Base-by-base conservation (phyloP, 306 rosid genomes). In the Betula pendula region DNA sequence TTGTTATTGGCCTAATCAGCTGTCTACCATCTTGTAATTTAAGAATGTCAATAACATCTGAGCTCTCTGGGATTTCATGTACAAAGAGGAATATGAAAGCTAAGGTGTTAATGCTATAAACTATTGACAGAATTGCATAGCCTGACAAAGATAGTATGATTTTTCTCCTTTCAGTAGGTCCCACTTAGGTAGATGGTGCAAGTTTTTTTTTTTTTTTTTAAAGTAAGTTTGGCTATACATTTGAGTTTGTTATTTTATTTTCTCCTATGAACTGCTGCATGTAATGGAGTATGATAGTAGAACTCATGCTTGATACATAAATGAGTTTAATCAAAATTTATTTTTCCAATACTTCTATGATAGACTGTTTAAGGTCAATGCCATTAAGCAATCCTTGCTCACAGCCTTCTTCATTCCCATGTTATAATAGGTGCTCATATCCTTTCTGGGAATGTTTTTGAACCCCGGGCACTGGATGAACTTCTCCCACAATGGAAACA, bases 391-490 rank as follows among this genome's bases (percentile, higher is more conserved):
- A 0, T 55, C 59, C 20, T 48, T 43, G 45, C 66, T 63, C 51
- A 58, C n/a, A 53, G 50, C 12, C 33, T 60, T 75, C 33, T 12
- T 72, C 72, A 29, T 70, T 74, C 38, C 70, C 48, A 49, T 75
- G 35, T 44, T 53, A n/a, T 49, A 51, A 15, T 83, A 94, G 98
- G 98, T 77, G 96, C 96, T 47, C 98, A 94, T 75, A 88, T 92
- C 77, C 68, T 94, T 82, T 94, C 98, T 66, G 97, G 98, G 69
- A 94, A 92, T 79, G 95, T 92, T 68, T 94, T 94, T 81, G 97
- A 94, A 72, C 95, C 98, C 29, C 96, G 97, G 67, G 96, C 97
- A 5, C 70, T 92, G 75, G 74, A 94, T 70, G 98, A 94, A 71
- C 95, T 94, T 83, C 84, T 94, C 68, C 98, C 96, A 15, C 86